A percentile compares a stretch with the other conserved stretches of the same genome.
These are phyloP conservation scores for Oxyria digyna DNA, from an alignment of 148 eudicot genomes.

Conservation along the genomic window DNA sequence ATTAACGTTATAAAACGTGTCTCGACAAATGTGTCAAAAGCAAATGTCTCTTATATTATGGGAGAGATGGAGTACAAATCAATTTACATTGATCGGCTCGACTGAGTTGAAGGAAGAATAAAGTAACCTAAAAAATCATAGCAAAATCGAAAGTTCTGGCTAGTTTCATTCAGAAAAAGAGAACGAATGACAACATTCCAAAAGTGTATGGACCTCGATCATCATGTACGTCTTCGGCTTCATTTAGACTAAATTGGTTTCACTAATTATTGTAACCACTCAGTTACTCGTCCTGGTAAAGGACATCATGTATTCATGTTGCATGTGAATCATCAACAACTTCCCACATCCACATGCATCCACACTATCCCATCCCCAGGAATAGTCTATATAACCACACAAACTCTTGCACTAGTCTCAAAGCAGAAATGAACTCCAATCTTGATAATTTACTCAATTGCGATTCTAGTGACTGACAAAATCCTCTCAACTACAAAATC, in stretches of 20 bases:
- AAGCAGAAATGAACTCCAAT: not conserved
- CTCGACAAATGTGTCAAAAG: too few species aligned
- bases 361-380: too few species aligned
- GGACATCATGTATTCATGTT: not conserved
- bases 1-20: too few species aligned
- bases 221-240: not conserved
- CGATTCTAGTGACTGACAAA: not conserved
- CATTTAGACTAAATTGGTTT: not conserved
- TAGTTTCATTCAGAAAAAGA: not conserved
- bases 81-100: too few species aligned
- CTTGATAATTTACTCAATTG: not conserved
- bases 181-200: not conserved
- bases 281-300: not conserved
- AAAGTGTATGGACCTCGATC: not conserved
- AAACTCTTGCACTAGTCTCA: not conserved
- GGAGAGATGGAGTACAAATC: too few species aligned
- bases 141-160: not conserved
- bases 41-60: too few species aligned
- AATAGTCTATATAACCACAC: not conserved
- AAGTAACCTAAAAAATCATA: not conserved
- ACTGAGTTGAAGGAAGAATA: not conserved
- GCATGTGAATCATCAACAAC: too few species aligned
- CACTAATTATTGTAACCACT: not conserved
- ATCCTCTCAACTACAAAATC: constrained; percentile 4
- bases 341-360: too few species aligned